Conservation (phyloP, 306 rosid genomes). For the Biancaea sappan region DNA sequence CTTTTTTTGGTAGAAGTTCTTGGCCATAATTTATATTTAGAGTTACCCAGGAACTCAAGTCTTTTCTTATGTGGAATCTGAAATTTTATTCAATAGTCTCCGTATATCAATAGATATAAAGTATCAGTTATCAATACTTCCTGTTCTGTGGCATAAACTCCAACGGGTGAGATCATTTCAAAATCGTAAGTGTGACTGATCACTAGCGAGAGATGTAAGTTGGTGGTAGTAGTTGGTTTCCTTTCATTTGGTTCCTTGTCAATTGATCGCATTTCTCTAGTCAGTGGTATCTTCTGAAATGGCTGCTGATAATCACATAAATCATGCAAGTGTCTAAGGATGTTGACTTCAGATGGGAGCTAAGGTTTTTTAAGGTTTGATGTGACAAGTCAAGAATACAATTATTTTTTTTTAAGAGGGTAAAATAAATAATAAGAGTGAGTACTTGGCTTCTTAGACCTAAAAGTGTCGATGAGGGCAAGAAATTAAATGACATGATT, state of each 20-base stretch:
- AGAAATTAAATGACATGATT: background rate
- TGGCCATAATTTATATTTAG: background rate
- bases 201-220: background rate
- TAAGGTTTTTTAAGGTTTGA: constrained; percentile 1
- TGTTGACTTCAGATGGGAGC: constrained; percentile 8
- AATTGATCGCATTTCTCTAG: background rate
- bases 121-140: background rate
- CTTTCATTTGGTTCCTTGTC: background rate
- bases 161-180: background rate
- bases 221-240: background rate
- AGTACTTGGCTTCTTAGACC: background rate
- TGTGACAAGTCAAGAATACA: background rate
- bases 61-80: background rate
- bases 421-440: constrained; percentile 5
- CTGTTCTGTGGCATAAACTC: constrained; percentile 3
- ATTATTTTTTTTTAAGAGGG: background rate
- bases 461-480: background rate
- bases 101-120: background rate
- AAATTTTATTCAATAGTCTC: constrained; percentile 21
- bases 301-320: background rate
- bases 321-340: constrained; percentile 9
- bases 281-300: background rate
- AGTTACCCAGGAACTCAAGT: constrained; percentile 2
- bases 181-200: background rate
- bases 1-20: no score